Percentiles rank a stretch among this genome's conserved stretches.
phyloP scores from a whole-genome alignment of 495 filamentous ascomycete genomes.

The Aspergillus diversus region DNA sequence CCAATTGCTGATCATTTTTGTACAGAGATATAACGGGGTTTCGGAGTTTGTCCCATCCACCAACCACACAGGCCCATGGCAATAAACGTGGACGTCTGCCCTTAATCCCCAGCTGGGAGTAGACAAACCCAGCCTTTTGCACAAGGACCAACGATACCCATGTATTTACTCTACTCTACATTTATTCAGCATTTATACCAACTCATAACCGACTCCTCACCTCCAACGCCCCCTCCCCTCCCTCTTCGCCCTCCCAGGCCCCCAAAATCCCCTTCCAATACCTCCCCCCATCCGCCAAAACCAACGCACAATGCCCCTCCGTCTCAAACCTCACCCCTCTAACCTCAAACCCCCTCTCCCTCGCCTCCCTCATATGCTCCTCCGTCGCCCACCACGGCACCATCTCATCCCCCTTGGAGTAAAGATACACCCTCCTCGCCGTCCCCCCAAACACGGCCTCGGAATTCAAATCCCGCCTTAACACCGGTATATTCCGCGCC shows the following conservation, averaged over 20 bases:
- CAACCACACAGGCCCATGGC: no score
- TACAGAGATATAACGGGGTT: no score
- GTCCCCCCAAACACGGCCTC: slow-evolving; percentile 23
- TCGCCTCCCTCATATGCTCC: slow-evolving; percentile 34
- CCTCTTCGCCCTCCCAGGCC: slow-evolving; percentile 23
- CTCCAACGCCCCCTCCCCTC: not conserved
- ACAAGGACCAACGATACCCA: no score
- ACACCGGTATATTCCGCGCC: slow-evolving; percentile 28
- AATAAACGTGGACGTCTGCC: no score
- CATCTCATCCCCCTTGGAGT: slow-evolving; percentile 40
- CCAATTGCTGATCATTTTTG: no score
- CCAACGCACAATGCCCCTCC: slow-evolving; percentile 39
- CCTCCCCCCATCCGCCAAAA: slow-evolving; percentile 28
- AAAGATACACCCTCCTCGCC: slow-evolving; percentile 36
- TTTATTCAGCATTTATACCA: not conserved
- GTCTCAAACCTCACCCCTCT: slow-evolving; percentile 32
- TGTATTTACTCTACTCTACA: no score
- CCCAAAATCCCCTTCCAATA: slow-evolving; percentile 32
- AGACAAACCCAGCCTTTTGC: no score
- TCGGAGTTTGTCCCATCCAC: no score
- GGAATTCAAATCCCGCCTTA: slow-evolving; percentile 33
- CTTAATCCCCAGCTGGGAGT: no score
- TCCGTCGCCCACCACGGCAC: slow-evolving; percentile 41
- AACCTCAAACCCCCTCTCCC: slow-evolving; percentile 32
- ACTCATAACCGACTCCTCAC: not conserved